Evolutionary conservation across 306 rosid species (phyloP).

Genomic region (Rosa rugosa): DNA sequence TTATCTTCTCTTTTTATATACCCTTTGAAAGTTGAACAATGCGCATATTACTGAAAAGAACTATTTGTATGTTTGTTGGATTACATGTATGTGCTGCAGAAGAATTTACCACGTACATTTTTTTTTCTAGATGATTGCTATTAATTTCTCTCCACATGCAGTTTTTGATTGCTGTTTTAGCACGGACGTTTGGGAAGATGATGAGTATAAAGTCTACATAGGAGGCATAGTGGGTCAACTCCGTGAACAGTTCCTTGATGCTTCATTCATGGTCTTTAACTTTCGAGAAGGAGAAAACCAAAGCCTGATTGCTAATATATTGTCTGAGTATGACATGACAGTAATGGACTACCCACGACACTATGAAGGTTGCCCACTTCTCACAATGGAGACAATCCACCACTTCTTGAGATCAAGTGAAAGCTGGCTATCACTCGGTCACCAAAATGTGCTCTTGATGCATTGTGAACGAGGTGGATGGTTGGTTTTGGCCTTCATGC

Average conservation of each 20-base stretch:
- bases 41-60: not conserved
- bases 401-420: constrained; percentile 94
- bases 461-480: constrained; percentile 95
- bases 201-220: constrained; percentile 64
- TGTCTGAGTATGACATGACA: constrained; percentile 80
- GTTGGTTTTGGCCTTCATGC: constrained; percentile 92
- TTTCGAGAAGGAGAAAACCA: constrained; percentile 86
- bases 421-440: constrained; percentile 91
- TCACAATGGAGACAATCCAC: constrained; percentile 93
- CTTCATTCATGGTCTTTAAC: constrained; percentile 94
- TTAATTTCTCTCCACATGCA: constrained; percentile 40
- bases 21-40: not conserved
- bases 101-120: constrained; percentile 1
- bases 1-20: not conserved
- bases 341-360: constrained; percentile 96
- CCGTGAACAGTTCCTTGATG: constrained; percentile 69
- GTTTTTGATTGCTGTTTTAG: constrained; percentile 97
- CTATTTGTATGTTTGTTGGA: not conserved
- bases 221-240: constrained; percentile 73
- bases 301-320: constrained; percentile 62
- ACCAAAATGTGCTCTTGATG: constrained; percentile 78
- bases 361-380: constrained; percentile 93
- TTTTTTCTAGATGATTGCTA: constrained; percentile 18
- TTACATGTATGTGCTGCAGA: constrained; percentile 16
- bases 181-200: constrained; percentile 76